A percentile compares a stretch with the other conserved stretches of the same genome.
Conservation (phyloP, 345 rosid species). For the Eucalyptus cladocalyx region DNA sequence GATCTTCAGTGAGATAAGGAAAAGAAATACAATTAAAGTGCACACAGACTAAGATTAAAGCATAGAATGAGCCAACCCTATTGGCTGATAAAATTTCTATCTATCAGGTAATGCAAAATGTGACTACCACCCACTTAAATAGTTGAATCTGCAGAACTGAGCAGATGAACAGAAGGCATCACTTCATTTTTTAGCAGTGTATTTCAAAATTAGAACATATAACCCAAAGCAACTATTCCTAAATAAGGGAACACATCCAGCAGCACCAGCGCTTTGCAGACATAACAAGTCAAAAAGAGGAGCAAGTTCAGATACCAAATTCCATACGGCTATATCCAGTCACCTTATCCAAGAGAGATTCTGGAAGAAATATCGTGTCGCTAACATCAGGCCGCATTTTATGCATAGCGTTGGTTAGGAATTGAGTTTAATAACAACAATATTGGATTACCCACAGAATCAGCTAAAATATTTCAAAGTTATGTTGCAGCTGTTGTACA, state of each 20-base stretch:
- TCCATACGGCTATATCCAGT: neutral
- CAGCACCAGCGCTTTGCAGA: neutral
- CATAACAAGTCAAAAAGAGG: neutral
- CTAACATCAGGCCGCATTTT: neutral
- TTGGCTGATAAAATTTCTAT: neutral
- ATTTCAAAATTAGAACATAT: neutral
- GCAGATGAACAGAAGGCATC: neutral
- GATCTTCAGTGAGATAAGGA: neutral
- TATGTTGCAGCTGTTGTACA: neutral
- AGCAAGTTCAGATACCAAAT: neutral
- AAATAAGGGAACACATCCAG: neutral
- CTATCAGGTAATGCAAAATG: neutral
- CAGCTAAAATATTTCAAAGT: neutral
- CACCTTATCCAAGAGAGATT: neutral
- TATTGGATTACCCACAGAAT: neutral
- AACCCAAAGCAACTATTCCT: neutral
- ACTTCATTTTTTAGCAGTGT: neutral
- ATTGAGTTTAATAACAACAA: neutral
- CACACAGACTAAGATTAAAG: neutral
- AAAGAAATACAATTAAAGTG: neutral
- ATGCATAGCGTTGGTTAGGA: neutral
- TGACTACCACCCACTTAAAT: neutral
- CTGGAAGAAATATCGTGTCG: neutral
- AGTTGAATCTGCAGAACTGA: neutral
- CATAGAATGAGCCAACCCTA: neutral